Evolutionary conservation across 2,329 filamentous ascomycete genomes (phyloP), one percentile per base, ranked within the genome.

Genomic region (Paraconiothyrium brasiliense): DNA sequence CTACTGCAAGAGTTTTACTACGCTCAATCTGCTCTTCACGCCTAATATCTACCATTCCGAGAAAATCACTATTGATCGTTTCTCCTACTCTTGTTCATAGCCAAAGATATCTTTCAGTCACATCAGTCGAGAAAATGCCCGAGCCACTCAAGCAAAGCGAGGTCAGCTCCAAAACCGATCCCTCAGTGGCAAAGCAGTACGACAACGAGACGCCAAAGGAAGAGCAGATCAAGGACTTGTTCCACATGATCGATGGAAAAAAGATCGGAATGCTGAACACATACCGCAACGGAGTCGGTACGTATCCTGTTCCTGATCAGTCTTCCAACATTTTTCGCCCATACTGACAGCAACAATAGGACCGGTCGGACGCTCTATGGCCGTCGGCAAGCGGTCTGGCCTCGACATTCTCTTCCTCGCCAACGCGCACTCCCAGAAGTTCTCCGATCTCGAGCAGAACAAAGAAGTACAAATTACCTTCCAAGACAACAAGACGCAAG

Each of bases 311-410:
- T 57, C 30, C 14, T 22, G 8, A 16, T 59, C 13, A 13, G 1
- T 11, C 13, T 14, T 20, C 11, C 14, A 37, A 27, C 14, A 20
- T 46, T 30, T 30, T 2, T 50, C 8, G 34, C 24, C 35, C 48
- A n/a, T 34, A 43, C 57, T 63, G 60, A 63, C 43, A 56, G 59
- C 60, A 44, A 9, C 13, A 46, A 4, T 39, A 76, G 75, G 75
- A 57, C 80, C 80, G 16, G 79, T 82, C 37, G 78, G 78, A 41
- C 81, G 83, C 62, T 80, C 80, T 58, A 85, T 85, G 83, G 82
- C 79, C 49, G 70, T 84, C 30, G 80, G 81, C 57, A 81, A 92
- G 89, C 77, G 92, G 56, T 66, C 68, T 54, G 83, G 83, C 11
- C 83, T 83, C 7, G 82, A 85, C 71, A 82, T 84, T 70, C 78